Evolutionary conservation across 2,329 filamentous ascomycete species (phyloP).

Genomic region (Aspergillus sp.): DNA sequence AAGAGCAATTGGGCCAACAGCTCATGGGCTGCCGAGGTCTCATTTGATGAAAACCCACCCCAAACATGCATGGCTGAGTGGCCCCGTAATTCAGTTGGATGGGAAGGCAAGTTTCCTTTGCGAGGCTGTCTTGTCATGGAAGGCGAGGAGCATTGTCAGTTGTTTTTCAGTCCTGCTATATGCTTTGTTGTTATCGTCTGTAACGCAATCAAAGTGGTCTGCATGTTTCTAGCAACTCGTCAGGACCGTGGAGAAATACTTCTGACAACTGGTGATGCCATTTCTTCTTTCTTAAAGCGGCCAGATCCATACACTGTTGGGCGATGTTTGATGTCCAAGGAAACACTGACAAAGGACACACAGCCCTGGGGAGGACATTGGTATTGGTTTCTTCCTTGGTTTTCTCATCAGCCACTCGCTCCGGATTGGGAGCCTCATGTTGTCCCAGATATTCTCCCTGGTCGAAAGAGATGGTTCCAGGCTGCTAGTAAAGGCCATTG

Average conservation of each 20-base stretch:
- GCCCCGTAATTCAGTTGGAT: neutral
- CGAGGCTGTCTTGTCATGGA: neutral
- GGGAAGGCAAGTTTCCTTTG: neutral
- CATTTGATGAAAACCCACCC: neutral
- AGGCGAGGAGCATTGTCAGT: conserved; percentile 1
- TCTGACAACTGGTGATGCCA: conserved; percentile 30
- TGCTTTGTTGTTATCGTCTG: conserved; percentile 2
- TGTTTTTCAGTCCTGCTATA: conserved; percentile 1
- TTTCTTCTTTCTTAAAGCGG: conserved; percentile 30
- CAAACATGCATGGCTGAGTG: neutral
- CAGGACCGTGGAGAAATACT: neutral
- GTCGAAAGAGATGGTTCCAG: no score
- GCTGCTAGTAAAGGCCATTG: no score
- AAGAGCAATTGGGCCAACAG: neutral
- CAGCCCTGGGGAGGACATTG: no score
- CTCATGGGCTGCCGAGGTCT: neutral
- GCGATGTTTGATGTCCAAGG: neutral
- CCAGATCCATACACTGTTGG: conserved; percentile 16
- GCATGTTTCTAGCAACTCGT: conserved; percentile 1
- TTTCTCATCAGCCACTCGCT: no score
- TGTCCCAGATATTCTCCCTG: no score
- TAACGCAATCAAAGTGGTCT: conserved; percentile 2
- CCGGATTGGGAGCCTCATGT: no score
- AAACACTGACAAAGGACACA: neutral
- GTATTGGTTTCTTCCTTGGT: no score